Percentiles rank a stretch among this genome's conserved stretches.
These are phyloP conservation scores for peach (Prunus persica) DNA, from an alignment of 306 rosid species.

Conservation along the genomic window DNA sequence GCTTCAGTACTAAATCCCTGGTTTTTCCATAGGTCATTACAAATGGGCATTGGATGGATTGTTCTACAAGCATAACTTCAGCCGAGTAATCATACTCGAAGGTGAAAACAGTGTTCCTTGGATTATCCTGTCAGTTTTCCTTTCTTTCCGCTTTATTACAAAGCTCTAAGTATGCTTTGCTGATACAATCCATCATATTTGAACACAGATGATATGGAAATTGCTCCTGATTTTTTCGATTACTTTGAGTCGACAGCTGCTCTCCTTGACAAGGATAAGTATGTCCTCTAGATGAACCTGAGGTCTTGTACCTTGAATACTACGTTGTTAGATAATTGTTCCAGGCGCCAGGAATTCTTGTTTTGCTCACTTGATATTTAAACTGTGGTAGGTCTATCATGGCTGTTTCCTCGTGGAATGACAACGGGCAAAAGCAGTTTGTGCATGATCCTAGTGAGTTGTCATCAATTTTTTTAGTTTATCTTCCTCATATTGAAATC, in stretches of 20 bases:
- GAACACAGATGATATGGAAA: slow-evolving; percentile 93
- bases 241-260: slow-evolving; percentile 82
- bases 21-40: slow-evolving; percentile 69
- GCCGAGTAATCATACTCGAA: slow-evolving; percentile 86
- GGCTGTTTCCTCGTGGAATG: slow-evolving; percentile 99
- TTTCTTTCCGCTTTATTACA: neutral
- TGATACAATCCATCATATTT: slow-evolving; percentile 21
- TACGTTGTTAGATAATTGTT: neutral
- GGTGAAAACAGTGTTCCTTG: slow-evolving; percentile 53
- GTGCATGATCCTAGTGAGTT: slow-evolving; percentile 90
- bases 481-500: slow-evolving; percentile 4
- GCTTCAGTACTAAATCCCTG: neutral
- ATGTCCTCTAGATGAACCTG: slow-evolving; percentile 29
- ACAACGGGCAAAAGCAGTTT: slow-evolving; percentile 95
- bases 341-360: slow-evolving; percentile 1
- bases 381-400: slow-evolving; percentile 65
- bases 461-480: slow-evolving; percentile 11
- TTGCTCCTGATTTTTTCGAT: slow-evolving; percentile 93
- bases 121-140: neutral
- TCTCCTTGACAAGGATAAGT: slow-evolving; percentile 94
- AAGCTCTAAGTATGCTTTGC: neutral
- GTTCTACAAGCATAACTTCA: slow-evolving; percentile 79
- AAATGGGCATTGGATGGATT: slow-evolving; percentile 94
- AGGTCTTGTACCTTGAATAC: slow-evolving; percentile 10
- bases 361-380: slow-evolving; percentile 21